Conservation (phyloP, 805 yeast genomes). For the Metschnikowia cerradonensis region DNA sequence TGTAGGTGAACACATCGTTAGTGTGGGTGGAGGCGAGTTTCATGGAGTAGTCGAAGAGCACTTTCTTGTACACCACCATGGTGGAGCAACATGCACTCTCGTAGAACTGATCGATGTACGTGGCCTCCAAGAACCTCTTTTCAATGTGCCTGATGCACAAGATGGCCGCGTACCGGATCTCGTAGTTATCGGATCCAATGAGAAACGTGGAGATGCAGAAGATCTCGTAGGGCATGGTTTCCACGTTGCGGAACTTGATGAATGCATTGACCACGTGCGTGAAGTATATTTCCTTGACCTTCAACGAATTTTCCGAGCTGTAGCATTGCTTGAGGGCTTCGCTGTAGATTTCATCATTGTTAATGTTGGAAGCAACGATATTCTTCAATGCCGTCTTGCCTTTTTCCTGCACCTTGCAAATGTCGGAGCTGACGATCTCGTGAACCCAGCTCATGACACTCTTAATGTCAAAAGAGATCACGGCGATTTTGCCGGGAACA, state of each 20-base stretch:
- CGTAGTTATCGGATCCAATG: conserved; percentile 66
- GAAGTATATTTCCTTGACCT: conserved; percentile 66
- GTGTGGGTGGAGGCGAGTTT: conserved; percentile 61
- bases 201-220: conserved; percentile 75
- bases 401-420: conserved; percentile 52
- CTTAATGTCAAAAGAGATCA: conserved; percentile 66
- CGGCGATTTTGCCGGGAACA: conserved; percentile 45
- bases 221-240: conserved; percentile 53
- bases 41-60: conserved; percentile 73
- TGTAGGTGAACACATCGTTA: conserved; percentile 55
- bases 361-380: conserved; percentile 57
- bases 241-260: conserved; percentile 11
- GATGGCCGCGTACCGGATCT: conserved; percentile 69
- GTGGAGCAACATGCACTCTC: conserved; percentile 73
- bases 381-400: conserved; percentile 73
- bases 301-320: conserved; percentile 44
- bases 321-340: conserved; percentile 75
- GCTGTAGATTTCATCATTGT: conserved; percentile 46
- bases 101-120: conserved; percentile 53
- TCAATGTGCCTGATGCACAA: conserved; percentile 68
- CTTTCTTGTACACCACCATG: conserved; percentile 81
- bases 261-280: conserved; percentile 65
- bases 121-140: conserved; percentile 38
- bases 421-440: conserved; percentile 56
- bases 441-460: conserved; percentile 79